A percentile compares a stretch with the other conserved stretches of the same genome.
Evolutionary conservation across 2,329 filamentous ascomycete species (phyloP).

Genomic region (Trichophyton benhamiae): DNA sequence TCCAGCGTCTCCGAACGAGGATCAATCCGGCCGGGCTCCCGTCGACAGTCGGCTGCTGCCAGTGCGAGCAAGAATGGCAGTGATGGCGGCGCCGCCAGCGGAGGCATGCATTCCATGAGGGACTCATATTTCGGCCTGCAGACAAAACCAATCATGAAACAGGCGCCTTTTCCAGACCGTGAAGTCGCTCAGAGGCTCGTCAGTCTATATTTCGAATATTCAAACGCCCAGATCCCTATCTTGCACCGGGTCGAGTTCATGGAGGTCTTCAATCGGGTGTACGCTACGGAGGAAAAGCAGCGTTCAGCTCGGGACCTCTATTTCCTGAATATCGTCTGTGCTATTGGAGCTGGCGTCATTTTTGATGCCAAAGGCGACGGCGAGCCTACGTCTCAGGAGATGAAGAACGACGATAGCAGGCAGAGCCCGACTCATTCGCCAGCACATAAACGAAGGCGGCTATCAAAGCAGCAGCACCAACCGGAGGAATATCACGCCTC

Average conservation of each 20-base stretch:
- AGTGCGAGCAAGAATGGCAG: constrained; percentile 20
- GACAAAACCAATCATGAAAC: constrained; percentile 74
- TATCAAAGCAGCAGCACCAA: constrained; percentile 52
- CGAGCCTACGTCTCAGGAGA: constrained; percentile 9
- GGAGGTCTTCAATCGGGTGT: constrained; percentile 73
- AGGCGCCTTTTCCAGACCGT: constrained; percentile 69
- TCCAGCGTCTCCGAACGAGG: constrained; percentile 50
- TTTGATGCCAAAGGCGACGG: constrained; percentile 41
- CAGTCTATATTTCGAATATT: constrained; percentile 84
- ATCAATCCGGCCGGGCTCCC: constrained; percentile 47
- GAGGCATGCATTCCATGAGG: constrained; percentile 59
- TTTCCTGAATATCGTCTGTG: constrained; percentile 91
- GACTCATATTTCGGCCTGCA: constrained; percentile 97
- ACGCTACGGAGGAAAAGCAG: constrained; percentile 53
- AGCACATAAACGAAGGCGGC: constrained; percentile 39
- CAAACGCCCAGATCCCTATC: constrained; percentile 90
- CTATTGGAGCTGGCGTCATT: constrained; percentile 88
- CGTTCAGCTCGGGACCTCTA: constrained; percentile 75
- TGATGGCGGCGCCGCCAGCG: constrained; percentile 19
- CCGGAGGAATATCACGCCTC: constrained; percentile 95
- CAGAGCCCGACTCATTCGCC: constrained; percentile 15
- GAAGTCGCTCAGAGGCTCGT: constrained; percentile 62
- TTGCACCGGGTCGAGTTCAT: constrained; percentile 82
- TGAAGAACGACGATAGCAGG: not conserved
- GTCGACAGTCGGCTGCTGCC: constrained; percentile 38